A percentile compares a stretch with the other conserved stretches of the same genome.
These are phyloP conservation scores for Colletotrichum truncatum DNA, from an alignment of 2,329 filamentous ascomycete species.

Conservation along the genomic window DNA sequence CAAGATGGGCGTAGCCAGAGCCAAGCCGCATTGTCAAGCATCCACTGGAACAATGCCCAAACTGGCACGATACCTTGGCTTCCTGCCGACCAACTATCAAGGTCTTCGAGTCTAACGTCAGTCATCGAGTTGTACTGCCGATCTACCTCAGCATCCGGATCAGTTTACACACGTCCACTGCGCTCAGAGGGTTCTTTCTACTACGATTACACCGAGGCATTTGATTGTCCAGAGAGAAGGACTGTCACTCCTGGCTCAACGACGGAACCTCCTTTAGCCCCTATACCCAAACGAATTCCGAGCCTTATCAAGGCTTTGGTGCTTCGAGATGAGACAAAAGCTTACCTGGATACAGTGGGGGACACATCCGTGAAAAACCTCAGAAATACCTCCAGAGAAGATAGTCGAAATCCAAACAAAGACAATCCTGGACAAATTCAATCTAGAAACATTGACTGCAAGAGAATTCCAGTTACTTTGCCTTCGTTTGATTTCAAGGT, in stretches of 20 bases:
- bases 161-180: constrained; percentile 36
- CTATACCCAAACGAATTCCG: constrained; percentile 39
- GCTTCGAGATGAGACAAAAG: constrained; percentile 35
- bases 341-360: constrained; percentile 24
- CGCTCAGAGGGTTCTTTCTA: constrained; percentile 50
- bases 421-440: not conserved
- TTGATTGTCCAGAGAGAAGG: constrained; percentile 45
- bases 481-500: constrained; percentile 5
- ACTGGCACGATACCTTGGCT: constrained; percentile 43
- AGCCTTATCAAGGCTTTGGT: constrained; percentile 37
- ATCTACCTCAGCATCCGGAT: constrained; percentile 34
- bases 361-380: constrained; percentile 30
- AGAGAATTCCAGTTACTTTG: not conserved
- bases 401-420: not conserved
- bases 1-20: constrained; percentile 32
- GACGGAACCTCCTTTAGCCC: constrained; percentile 39
- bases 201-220: constrained; percentile 64
- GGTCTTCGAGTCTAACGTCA: constrained; percentile 60
- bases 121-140: constrained; percentile 58
- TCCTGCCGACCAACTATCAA: constrained; percentile 47
- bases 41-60: constrained; percentile 32
- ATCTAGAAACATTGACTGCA: not conserved
- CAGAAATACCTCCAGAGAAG: constrained; percentile 23
- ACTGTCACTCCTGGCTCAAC: not conserved
- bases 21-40: constrained; percentile 30